These are phyloP conservation scores for Populus trichocarpa DNA, from an alignment of 441 rosid species.

Conservation along the genomic window DNA sequence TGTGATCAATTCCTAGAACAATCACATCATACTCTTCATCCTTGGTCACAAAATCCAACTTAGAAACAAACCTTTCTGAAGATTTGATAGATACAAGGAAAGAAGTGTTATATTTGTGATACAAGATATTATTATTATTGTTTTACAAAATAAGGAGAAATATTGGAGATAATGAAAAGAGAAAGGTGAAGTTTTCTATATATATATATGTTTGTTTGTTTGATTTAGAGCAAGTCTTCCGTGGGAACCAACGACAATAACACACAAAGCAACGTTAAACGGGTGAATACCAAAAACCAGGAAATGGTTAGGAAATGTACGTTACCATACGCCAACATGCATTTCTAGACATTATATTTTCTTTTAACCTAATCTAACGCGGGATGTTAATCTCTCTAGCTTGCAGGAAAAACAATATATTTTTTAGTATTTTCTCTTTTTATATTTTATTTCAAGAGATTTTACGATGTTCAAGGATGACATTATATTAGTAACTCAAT, in stretches of 20 bases:
- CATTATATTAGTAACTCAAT: too few relatives aligned
- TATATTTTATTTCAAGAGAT: too few relatives aligned
- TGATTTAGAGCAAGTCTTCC: slow-evolving; percentile 40
- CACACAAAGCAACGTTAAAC: background rate
- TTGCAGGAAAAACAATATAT: too few relatives aligned
- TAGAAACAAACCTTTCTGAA: background rate
- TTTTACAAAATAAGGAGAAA: background rate
- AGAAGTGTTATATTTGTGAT: too few relatives aligned
- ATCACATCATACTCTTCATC: slow-evolving; percentile 77
- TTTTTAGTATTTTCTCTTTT: too few relatives aligned
- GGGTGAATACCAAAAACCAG: background rate
- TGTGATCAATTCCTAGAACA: slow-evolving; percentile 72
- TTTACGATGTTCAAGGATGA: background rate
- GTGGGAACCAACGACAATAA: slow-evolving; percentile 31
- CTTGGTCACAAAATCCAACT: slow-evolving; percentile 22
- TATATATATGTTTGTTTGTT: background rate
- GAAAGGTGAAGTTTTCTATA: too few relatives aligned
- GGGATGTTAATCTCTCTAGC: background rate
- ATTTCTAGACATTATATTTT: background rate
- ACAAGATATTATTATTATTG: background rate
- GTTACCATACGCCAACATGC: background rate
- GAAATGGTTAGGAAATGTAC: background rate
- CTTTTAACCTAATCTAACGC: background rate
- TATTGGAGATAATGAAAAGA: background rate
- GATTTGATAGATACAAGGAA: background rate